Evolutionary conservation across 2,329 filamentous ascomycete genomes (phyloP).

Genomic region (Claviceps sorghi): DNA sequence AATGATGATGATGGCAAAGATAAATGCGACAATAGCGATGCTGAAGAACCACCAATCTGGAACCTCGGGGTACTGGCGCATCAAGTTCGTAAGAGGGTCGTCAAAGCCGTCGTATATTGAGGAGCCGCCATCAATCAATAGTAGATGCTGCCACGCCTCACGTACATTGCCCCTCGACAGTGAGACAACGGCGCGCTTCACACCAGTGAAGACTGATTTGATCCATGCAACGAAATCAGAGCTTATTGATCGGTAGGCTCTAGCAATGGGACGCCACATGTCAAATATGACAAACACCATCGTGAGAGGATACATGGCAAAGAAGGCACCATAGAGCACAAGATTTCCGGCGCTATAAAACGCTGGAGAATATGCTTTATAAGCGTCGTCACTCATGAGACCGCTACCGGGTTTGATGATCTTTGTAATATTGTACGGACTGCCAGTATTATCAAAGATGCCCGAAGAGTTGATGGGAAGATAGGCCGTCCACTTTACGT

Average conservation of each 20-base stretch:
- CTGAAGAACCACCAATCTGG: constrained; percentile 33
- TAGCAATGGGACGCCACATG: neutral
- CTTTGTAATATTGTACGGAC: constrained; percentile 19
- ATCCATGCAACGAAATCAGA: constrained; percentile 29
- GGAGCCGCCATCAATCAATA: constrained; percentile 12
- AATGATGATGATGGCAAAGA: constrained; percentile 15
- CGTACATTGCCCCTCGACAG: neutral
- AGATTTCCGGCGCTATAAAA: constrained; percentile 30
- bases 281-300: neutral
- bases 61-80: constrained; percentile 28
- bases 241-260: constrained; percentile 8
- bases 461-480: constrained; percentile 30
- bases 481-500: constrained; percentile 29
- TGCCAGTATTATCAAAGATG: constrained; percentile 28
- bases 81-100: constrained; percentile 17
- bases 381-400: constrained; percentile 24
- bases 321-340: constrained; percentile 26
- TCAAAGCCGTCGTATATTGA: constrained; percentile 25
- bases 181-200: neutral
- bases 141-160: neutral
- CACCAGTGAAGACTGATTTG: constrained; percentile 10
- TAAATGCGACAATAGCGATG: constrained; percentile 19
- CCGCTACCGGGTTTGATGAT: constrained; percentile 22
- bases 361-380: constrained; percentile 26
- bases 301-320: constrained; percentile 25